Evolutionary conservation across 148 eudicot genomes (phyloP), one percentile per base, ranked within the genome.

Genomic region (Polygonum aviculare): DNA sequence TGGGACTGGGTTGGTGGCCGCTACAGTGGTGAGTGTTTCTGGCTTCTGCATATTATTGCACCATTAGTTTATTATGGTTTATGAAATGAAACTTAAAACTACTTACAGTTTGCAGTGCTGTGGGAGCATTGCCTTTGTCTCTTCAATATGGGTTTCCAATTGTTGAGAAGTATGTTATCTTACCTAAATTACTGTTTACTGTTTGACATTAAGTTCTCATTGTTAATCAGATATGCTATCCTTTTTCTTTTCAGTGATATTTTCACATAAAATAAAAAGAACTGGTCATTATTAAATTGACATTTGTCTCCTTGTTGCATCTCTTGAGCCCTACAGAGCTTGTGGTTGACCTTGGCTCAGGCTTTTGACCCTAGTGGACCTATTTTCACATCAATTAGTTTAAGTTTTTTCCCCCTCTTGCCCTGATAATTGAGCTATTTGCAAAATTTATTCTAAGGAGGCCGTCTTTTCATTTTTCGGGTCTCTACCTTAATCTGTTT

Each of bases 1-100:
- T 95, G 99, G 99, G 99, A 95, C 77, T 95, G 99, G 99, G 99
- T 95, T 60, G 99, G 99, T 74, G 99, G 97, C 77, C 90, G 99
- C 86, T 95, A 95, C 79, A 95, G 99, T 86, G 99, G 99, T 93
- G 79, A 70, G 87, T 81, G 72, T 12, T 14, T 67, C 36, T 41
- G 71, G 9, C 40, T 67, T 82, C 51, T 69, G 72, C 7, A 22
- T 74, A 47, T 19, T 73, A 74, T 41, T 69, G 14, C 22, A 22
- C 67, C 60, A 62, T 69, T 54, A 59, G 33, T 73, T 39, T 39
- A 72, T 49, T 60, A 45, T 31, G 47, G 39, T 76, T 36, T 36
- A 57, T 49, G 72, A 67, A 22, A 35, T 63, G 72, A 76, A n/a
- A 15, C 55, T 9, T 22, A 11, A 52, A 62, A 21, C 71, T 19